Evolutionary conservation across 1,284 basidiomycete species (phyloP).

Genomic region (Pisolithus thermaeus): DNA sequence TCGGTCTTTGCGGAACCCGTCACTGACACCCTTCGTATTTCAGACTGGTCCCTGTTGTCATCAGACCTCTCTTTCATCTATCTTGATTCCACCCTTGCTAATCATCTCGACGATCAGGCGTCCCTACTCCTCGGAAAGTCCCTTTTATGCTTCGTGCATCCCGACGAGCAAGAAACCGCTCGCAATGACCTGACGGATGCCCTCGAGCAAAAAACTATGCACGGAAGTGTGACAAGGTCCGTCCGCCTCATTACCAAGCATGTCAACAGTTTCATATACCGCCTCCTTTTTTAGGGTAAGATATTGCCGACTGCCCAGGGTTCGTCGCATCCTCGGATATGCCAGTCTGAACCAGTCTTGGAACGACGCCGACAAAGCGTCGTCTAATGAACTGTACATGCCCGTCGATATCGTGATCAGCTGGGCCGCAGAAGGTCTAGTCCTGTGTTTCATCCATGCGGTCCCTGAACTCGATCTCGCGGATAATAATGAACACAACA

Average conservation of each 20-base stretch:
- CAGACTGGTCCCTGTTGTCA: conserved; percentile 71
- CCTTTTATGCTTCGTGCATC: conserved; percentile 85
- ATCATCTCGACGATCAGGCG: conserved; percentile 73
- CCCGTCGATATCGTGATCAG: conserved; percentile 91
- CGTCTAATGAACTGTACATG: conserved; percentile 77
- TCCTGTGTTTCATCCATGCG: conserved; percentile 94
- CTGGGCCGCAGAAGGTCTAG: conserved; percentile 87
- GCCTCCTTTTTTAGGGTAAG: conserved; percentile 51
- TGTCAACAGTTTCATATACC: conserved; percentile 7
- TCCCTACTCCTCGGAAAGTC: conserved; percentile 66
- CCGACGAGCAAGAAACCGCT: conserved; percentile 79
- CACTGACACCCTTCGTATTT: conserved; percentile 10
- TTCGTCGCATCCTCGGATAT: conserved; percentile 64
- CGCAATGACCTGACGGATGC: conserved; percentile 74
- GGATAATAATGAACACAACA: conserved; percentile 77
- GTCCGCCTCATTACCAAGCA: conserved; percentile 8
- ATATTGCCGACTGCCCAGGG: conserved; percentile 64
- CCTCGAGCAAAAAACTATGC: conserved; percentile 73
- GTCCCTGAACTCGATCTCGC: conserved; percentile 68
- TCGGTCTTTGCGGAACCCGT: conserved; percentile 7
- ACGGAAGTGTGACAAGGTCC: conserved; percentile 88
- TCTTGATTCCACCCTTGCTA: conserved; percentile 80
- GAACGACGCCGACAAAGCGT: conserved; percentile 62
- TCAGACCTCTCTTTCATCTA: conserved; percentile 79
- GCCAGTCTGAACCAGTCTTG: conserved; percentile 47